Evolutionary conservation across 371 early-diverging fungal species (phyloP), one percentile per base, ranked within the genome.

Genomic region (Furculomyces boomerangus): DNA sequence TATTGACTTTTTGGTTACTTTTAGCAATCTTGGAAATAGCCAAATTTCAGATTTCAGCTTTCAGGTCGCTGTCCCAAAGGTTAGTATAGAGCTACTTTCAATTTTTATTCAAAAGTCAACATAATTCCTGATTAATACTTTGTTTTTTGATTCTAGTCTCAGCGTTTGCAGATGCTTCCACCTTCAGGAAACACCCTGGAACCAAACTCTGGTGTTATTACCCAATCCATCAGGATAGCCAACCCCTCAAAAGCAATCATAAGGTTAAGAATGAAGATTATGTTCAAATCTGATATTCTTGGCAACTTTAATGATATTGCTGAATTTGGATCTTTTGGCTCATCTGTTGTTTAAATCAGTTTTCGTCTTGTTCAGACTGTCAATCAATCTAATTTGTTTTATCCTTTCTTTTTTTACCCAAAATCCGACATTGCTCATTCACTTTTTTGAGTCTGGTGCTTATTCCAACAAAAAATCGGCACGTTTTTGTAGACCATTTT

Each of bases 21-120:
- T 92, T 67, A 60, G 58, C 30, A 90, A 86, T 59, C 60, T 68
- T 30, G 76, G 80, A 35, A 66, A 69, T 29, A 73, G 71, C 1
- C 54, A 68, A 3, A 68, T 93, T 29, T 66, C 71, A 20, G 71
- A 76, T 18, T 56, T 93, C n/a, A 72, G 74, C 45, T 86, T 95
- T 67, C 83, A 88, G 68, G 92, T 88, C 10, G 96, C 96, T 1
- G 93, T 95, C 18, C 91, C 90, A 28, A 88, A 46, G 22, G 46
- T 46, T 8, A 46, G 5, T 13, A 35, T 18, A 35, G n/a, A n/a
- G n/a, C n/a, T 35, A 10, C 35, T 35, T 18, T 10, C 18, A 10
- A 35, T 10, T 10, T 35, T 35, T 10, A 35, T 10, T 10, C 18
- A 10, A 7, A 35, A 10, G 7, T 35, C 18, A 35, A 10, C 7